phyloP scores from a whole-genome alignment of 495 filamentous ascomycete genomes.

The Podospora bellae-mahoneyi region DNA sequence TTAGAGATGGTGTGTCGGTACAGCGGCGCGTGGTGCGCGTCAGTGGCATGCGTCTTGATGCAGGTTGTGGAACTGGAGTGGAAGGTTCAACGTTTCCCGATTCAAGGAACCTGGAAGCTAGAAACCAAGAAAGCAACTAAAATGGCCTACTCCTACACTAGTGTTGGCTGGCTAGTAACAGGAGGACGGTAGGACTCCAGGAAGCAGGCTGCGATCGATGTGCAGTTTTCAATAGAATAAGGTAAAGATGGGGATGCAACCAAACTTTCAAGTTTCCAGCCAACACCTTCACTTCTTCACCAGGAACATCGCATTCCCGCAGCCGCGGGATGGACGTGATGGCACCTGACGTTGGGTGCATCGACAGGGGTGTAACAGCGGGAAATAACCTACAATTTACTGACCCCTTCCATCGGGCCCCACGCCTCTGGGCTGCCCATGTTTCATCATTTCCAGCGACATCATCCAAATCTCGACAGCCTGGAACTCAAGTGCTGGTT shows the following conservation, averaged over 20 bases:
- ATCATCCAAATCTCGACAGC: neutral
- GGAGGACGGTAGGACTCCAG: neutral
- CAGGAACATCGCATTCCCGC: neutral
- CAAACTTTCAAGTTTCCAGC: neutral
- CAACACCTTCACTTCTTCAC: neutral
- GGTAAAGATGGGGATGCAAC: neutral
- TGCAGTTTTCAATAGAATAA: neutral
- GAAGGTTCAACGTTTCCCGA: neutral
- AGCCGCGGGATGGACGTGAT: neutral
- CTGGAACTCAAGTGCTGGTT: neutral
- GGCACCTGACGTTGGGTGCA: neutral
- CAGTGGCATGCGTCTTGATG: conserved; percentile 4
- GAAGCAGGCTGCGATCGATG: neutral
- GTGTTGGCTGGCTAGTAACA: neutral
- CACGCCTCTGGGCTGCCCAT: neutral
- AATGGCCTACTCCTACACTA: neutral
- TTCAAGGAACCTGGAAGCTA: neutral
- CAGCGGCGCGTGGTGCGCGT: conserved; percentile 5
- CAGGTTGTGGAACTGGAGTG: neutral
- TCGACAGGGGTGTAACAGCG: neutral
- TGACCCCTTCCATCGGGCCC: conserved; percentile 2
- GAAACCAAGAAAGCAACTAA: neutral
- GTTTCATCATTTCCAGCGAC: conserved; percentile 1
- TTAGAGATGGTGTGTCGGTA: neutral
- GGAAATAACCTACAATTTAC: conserved; percentile 1